Conservation (phyloP, 495 filamentous ascomycete genomes). For the Aspergillus biplanus region DNA sequence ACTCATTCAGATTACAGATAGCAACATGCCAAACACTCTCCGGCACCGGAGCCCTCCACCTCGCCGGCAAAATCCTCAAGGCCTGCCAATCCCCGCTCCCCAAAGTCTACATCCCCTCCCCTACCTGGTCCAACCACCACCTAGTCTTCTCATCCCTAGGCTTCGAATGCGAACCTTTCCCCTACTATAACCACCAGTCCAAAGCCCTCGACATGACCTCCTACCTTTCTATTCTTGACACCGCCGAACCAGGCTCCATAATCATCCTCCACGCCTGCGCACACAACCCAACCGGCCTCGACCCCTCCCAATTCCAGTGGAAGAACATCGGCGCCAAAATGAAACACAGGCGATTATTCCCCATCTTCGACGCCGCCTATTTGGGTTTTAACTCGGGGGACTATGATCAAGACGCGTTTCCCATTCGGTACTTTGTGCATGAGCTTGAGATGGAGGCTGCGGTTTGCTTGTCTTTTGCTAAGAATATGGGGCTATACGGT, state of each 20-base stretch:
- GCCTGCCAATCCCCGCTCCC: slow-evolving; percentile 23
- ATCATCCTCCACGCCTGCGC: slow-evolving; percentile 51
- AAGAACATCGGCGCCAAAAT: slow-evolving; percentile 36
- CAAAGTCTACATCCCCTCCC: slow-evolving; percentile 36
- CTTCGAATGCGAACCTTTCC: slow-evolving; percentile 30
- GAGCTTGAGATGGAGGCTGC: slow-evolving; percentile 34
- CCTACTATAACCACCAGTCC: slow-evolving; percentile 30
- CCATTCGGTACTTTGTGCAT: slow-evolving; percentile 42
- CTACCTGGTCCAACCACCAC: slow-evolving; percentile 48
- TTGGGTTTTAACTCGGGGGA: slow-evolving; percentile 48
- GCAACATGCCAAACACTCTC: slow-evolving; percentile 70
- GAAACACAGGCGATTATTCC: slow-evolving; percentile 38
- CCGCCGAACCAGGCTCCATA: slow-evolving; percentile 31
- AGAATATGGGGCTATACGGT: slow-evolving; percentile 56
- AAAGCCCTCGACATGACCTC: slow-evolving; percentile 28
- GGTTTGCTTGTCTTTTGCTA: slow-evolving; percentile 47
- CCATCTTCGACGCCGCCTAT: slow-evolving; percentile 51
- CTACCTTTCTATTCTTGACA: slow-evolving; percentile 25
- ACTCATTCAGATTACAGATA: slow-evolving; percentile 15
- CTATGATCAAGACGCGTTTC: slow-evolving; percentile 45
- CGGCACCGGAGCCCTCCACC: slow-evolving; percentile 81
- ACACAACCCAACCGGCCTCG: slow-evolving; percentile 52
- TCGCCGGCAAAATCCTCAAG: slow-evolving; percentile 76
- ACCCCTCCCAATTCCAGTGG: slow-evolving; percentile 48
- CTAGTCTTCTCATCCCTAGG: slow-evolving; percentile 40